A percentile compares a stretch with the other conserved stretches of the same genome.
Conservation (phyloP, 176 grass and related monocot genomes). For the Avena atlantica region DNA sequence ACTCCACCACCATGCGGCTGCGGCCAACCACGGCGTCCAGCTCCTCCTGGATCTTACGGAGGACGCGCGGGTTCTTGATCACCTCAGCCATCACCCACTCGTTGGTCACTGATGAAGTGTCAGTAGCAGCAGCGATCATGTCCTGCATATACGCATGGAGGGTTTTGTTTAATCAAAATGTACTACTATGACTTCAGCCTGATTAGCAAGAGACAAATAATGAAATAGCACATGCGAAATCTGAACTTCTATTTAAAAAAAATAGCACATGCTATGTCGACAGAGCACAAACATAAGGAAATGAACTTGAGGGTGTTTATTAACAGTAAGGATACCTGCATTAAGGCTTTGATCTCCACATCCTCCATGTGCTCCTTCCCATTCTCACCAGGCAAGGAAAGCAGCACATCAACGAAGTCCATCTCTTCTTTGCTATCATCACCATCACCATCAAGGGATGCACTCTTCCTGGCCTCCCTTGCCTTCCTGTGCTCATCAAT, state of each 20-base stretch:
- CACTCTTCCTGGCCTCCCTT: slow-evolving; percentile 55
- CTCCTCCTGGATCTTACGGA: slow-evolving; percentile 70
- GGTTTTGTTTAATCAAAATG: neutral
- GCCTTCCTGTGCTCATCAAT: slow-evolving; percentile 78
- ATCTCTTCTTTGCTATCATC: slow-evolving; percentile 52
- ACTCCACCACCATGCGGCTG: slow-evolving; percentile 65
- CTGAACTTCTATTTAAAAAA: neutral
- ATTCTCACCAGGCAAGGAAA: slow-evolving; percentile 76
- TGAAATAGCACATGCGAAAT: neutral
- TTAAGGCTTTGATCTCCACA: slow-evolving; percentile 89
- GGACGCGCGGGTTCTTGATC: slow-evolving; percentile 81
- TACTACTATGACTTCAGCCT: neutral
- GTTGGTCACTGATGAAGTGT: slow-evolving; percentile 77
- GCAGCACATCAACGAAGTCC: slow-evolving; percentile 91
- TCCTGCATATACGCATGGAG: slow-evolving; percentile 50
- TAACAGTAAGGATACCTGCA: slow-evolving; percentile 65
- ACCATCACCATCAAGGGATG: slow-evolving; percentile 5
- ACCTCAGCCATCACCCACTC: slow-evolving; percentile 97
- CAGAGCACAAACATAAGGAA: slow-evolving; percentile 25
- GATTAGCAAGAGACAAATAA: neutral
- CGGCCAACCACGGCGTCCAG: slow-evolving; percentile 65
- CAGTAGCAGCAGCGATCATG: slow-evolving; percentile 84
- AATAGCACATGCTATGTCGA: slow-evolving; percentile 1
- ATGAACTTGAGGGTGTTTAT: slow-evolving; percentile 25
- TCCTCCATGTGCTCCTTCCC: slow-evolving; percentile 83